Percentiles rank a stretch among this genome's conserved stretches.
These are phyloP conservation scores for Chalciporus sphaerocephalus DNA, from an alignment of 768 basidiomycete species.

Conservation along the genomic window DNA sequence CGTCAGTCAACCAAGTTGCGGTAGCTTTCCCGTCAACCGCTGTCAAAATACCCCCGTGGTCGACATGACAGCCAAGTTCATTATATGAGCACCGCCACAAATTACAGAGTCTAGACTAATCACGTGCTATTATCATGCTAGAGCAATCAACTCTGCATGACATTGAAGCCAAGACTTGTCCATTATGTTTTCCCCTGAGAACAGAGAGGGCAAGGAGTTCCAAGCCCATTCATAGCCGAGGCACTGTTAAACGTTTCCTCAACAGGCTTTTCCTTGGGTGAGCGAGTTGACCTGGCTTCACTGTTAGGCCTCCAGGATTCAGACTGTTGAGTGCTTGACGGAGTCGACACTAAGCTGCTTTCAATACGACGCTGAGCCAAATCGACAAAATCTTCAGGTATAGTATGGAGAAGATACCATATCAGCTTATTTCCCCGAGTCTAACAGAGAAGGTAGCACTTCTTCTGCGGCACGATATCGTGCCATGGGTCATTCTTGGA, in stretches of 20 bases:
- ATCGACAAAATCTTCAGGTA: conserved; percentile 27
- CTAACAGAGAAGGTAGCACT: conserved; percentile 30
- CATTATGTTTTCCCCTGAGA: conserved; percentile 12
- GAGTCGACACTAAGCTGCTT: not conserved
- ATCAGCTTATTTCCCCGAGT: not conserved
- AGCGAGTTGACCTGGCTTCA: not conserved
- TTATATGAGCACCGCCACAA: conserved; percentile 17
- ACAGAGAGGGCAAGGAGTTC: conserved; percentile 18
- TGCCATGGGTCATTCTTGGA: conserved; percentile 32
- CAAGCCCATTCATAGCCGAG: conserved; percentile 23
- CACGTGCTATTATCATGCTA: too few species aligned
- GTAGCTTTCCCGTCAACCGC: too few species aligned
- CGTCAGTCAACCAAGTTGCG: not conserved
- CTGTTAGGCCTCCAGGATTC: not conserved
- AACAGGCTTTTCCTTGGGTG: conserved; percentile 18
- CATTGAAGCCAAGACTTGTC: conserved; percentile 25
- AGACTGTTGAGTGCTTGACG: too few species aligned
- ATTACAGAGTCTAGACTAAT: not conserved
- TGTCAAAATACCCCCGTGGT: not conserved
- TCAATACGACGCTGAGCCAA: conserved; percentile 37
- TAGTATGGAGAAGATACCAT: conserved; percentile 30
- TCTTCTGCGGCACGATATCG: conserved; percentile 30
- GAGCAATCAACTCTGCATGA: not conserved
- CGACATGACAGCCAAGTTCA: not conserved
- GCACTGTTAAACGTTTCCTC: conserved; percentile 23